Percentiles rank a stretch among this genome's conserved stretches.
These are phyloP conservation scores for Davidsoniella australis DNA, from an alignment of 2,329 filamentous ascomycete species.

Conservation along the genomic window DNA sequence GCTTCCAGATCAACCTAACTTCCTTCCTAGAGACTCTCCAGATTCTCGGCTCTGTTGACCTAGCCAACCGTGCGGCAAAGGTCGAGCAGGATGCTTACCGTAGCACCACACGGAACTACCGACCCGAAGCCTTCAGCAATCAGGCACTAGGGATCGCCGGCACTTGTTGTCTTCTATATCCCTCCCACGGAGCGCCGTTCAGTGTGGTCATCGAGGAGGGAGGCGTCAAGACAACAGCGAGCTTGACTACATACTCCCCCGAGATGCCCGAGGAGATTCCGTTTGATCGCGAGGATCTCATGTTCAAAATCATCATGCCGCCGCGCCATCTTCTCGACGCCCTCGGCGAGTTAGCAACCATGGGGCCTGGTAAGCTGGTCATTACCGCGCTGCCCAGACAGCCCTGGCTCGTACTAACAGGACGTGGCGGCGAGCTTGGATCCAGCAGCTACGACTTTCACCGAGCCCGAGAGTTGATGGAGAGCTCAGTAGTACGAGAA, in stretches of 20 bases:
- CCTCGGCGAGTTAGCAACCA: conserved; percentile 49
- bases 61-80: conserved; percentile 38
- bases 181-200: conserved; percentile 56
- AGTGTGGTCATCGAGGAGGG: conserved; percentile 74
- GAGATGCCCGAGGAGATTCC: conserved; percentile 67
- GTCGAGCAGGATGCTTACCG: conserved; percentile 42
- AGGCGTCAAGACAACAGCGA: conserved; percentile 75
- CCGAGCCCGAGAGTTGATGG: conserved; percentile 48
- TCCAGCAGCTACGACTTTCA: conserved; percentile 51
- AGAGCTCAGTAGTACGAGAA: conserved; percentile 51
- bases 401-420: conserved; percentile 61
- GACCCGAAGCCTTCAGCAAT: conserved; percentile 63
- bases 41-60: conserved; percentile 77
- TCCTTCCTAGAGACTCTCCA: conserved; percentile 86
- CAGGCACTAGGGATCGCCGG: conserved; percentile 70
- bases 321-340: conserved; percentile 55
- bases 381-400: conserved; percentile 46
- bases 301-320: conserved; percentile 91
- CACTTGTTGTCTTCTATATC: conserved; percentile 70
- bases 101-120: conserved; percentile 43
- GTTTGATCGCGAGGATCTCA: conserved; percentile 61
- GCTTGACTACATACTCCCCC: conserved; percentile 73
- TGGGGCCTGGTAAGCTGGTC: conserved; percentile 55
- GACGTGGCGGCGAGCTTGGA: conserved; percentile 36
- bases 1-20: conserved; percentile 73